Conservation (phyloP, 352 stramenopile species). For the Hyaloperonospora arabidopsidis region DNA sequence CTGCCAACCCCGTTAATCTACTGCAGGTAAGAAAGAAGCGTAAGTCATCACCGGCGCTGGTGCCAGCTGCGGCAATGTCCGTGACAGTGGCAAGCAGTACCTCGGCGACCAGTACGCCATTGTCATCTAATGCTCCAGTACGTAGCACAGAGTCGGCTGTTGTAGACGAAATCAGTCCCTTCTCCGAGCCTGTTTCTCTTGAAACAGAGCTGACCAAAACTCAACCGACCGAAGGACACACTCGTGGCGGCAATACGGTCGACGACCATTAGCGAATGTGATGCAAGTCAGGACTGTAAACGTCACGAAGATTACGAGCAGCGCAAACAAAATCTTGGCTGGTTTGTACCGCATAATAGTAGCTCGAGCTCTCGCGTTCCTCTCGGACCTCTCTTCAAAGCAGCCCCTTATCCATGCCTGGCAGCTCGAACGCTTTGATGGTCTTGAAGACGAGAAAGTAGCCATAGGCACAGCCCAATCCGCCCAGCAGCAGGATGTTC, state of each 20-base stretch:
- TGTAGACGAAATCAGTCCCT: constrained; percentile 11
- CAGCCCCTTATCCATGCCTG: constrained; percentile 44
- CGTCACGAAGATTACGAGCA: constrained; percentile 16
- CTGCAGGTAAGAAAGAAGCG: constrained; percentile 81
- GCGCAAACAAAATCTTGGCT: constrained; percentile 4
- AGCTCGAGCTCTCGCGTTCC: too few relatives aligned
- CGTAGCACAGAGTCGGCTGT: constrained; percentile 5
- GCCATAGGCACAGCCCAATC: constrained; percentile 60
- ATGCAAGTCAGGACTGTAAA: constrained; percentile 11
- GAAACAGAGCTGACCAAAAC: constrained; percentile 5
- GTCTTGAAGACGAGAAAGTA: constrained; percentile 85
- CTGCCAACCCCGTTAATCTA: constrained; percentile 37
- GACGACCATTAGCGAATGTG: constrained; percentile 27
- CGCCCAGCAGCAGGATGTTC: constrained; percentile 67
- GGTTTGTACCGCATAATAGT: not conserved
- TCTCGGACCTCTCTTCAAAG: constrained; percentile 25
- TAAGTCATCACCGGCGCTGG: constrained; percentile 52
- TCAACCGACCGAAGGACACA: constrained; percentile 4
- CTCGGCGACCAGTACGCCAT: not conserved
- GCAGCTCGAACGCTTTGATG: constrained; percentile 84
- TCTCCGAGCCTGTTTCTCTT: constrained; percentile 2
- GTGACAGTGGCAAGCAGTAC: constrained; percentile 1
- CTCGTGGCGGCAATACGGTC: constrained; percentile 16
- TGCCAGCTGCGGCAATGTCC: constrained; percentile 14
- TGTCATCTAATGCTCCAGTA: not conserved